Base-by-base conservation (phyloP, 2,329 filamentous ascomycete genomes). In the Scleromitrula shiraiana region DNA sequence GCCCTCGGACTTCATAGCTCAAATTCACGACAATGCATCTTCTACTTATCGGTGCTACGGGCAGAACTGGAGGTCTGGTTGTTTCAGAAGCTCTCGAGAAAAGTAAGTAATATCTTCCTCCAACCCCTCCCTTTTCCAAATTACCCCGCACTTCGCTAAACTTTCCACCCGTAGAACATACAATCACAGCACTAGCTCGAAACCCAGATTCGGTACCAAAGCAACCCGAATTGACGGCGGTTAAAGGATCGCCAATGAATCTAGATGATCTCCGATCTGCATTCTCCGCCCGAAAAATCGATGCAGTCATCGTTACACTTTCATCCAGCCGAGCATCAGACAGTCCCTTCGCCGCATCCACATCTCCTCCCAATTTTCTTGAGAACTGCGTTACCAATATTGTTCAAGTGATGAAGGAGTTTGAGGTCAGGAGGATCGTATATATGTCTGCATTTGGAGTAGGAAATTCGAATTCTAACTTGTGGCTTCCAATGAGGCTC, bases 371-470 rank as follows among this genome's bases (percentile, higher is more conserved):
- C 4, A 20, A 42, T 17, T 48, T 48, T 30, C 45, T 48, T n/a
- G 20, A 42, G 3, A 42, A 42, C 5, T 26, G 17, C 4, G 7
- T 42, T 10, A n/a, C 17, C 1, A 48, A 32, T n/a, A 17, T 35
- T 0, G 23, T 40, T 0, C 62, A 60, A 0, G 62, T 58, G 4
- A 71, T 71, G 66, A 61, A 66, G 42, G 59, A 63, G 15, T 62
- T 63, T 40, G 59, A 59, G 0, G 49, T 56, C 8, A 30, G 23
- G 7, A 75, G 73, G 43, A 55, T 77, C 2, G 65, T 78, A 22
- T 64, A 74, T 40, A 68, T 78, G 61, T 74, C 70, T 10, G 69
- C 72, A 1, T 70, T 73, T 51, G 76, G 76, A 9, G 68, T 70
- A 1, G 73, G 70, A 0, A 59, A 65, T 24, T 76, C 74, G 4